These are phyloP conservation scores for Lepidium didymum DNA, from an alignment of 345 rosid genomes.

Conservation along the genomic window DNA sequence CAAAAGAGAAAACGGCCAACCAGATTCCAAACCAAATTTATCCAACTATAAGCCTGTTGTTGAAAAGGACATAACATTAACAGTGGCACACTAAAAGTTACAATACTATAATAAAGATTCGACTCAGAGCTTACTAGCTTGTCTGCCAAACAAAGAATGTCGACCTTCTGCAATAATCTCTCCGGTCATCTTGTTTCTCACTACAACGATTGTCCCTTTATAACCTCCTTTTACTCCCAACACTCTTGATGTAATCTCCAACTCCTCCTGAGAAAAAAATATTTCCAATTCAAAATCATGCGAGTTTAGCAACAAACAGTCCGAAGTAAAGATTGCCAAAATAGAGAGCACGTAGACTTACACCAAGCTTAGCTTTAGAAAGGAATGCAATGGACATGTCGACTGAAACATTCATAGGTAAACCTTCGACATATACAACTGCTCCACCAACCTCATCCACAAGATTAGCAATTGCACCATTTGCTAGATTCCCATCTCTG, in stretches of 20 bases:
- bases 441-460: conserved; percentile 86
- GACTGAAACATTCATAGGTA: conserved; percentile 69
- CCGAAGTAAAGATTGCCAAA: neutral
- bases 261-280: conserved; percentile 61
- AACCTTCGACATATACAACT: conserved; percentile 49
- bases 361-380: conserved; percentile 53
- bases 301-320: neutral
- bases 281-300: neutral
- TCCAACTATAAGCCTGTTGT: neutral
- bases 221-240: conserved; percentile 68
- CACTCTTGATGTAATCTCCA: conserved; percentile 66
- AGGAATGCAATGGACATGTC: conserved; percentile 83
- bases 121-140: conserved; percentile 55
- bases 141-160: conserved; percentile 70
- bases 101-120: neutral
- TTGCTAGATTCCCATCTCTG: conserved; percentile 59
- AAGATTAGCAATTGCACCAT: conserved; percentile 77
- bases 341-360: conserved; percentile 21
- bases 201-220: conserved; percentile 55
- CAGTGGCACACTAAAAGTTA: neutral
- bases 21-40: neutral
- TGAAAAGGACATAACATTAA: neutral
- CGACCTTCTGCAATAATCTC: conserved; percentile 91
- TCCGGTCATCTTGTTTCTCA: conserved; percentile 66
- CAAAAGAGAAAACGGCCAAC: neutral